Conservation (phyloP, 139 green algal species). For the Chlorella sp. region DNA sequence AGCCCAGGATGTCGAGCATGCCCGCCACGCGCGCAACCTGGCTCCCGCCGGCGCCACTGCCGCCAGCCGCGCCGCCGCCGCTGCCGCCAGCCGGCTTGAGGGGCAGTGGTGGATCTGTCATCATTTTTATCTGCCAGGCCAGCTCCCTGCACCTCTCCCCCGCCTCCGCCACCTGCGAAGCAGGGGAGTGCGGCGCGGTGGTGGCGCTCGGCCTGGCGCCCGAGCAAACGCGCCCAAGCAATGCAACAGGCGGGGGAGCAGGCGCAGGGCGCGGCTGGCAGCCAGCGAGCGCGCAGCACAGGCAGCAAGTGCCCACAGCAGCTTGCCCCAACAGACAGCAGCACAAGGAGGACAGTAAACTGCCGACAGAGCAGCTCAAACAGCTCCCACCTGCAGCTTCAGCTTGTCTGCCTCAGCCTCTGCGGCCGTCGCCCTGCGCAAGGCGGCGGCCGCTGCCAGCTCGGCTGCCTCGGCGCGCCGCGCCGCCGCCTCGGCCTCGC, state of each 20-base stretch:
- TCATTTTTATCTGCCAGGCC: constrained; percentile 52
- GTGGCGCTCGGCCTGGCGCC: neutral
- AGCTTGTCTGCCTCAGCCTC: constrained; percentile 37
- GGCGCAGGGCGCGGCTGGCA: neutral
- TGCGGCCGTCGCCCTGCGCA: constrained; percentile 34
- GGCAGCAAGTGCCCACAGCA: neutral
- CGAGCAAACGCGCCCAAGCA: neutral
- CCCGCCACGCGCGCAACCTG: constrained; percentile 16
- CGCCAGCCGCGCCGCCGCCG: constrained; percentile 5
- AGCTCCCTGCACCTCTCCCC: constrained; percentile 48
- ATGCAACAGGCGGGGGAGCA: too few relatives aligned
- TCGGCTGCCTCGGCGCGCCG: constrained; percentile 33
- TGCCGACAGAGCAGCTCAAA: neutral
- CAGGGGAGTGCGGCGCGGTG: neutral
- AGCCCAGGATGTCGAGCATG: constrained; percentile 53
- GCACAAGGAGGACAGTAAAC: neutral
- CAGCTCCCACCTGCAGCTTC: constrained; percentile 13
- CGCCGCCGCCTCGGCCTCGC: constrained; percentile 2
- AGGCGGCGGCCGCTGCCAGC: constrained; percentile 38
- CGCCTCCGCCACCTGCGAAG: constrained; percentile 27
- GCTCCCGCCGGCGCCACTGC: neutral
- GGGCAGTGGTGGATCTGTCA: constrained; percentile 14
- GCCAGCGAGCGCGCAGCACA: neutral
- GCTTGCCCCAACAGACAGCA: neutral
- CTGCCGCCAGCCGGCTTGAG: constrained; percentile 7